phyloP scores from a whole-genome alignment of 1,284 basidiomycete genomes.

The Melampsora larici-populina region DNA sequence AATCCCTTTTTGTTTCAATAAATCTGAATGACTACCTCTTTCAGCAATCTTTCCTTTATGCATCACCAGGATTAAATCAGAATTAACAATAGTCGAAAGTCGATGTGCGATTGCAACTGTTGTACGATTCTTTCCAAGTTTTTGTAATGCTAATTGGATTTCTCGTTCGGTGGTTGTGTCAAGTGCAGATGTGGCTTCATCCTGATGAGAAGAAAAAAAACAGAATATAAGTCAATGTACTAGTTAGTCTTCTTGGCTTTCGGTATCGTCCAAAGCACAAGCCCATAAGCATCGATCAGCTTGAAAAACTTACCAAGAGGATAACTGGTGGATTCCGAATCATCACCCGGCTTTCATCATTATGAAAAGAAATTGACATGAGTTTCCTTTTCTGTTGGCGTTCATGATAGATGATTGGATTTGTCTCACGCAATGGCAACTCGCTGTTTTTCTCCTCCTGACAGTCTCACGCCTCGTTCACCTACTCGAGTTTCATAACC shows the following conservation, averaged over 20 bases:
- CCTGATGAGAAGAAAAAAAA: constrained; percentile 41
- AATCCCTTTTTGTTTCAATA: constrained; percentile 65
- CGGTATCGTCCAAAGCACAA: no score
- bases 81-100: constrained; percentile 71
- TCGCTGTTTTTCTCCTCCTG: constrained; percentile 53
- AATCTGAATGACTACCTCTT: constrained; percentile 64
- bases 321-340: constrained; percentile 80
- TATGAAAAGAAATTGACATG: constrained; percentile 70
- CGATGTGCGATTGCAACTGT: constrained; percentile 75
- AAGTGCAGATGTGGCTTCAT: constrained; percentile 62
- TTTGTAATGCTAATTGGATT: constrained; percentile 75
- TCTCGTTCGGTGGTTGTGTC: constrained; percentile 79
- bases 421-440: constrained; percentile 19
- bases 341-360: constrained; percentile 61
- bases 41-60: constrained; percentile 66
- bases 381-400: constrained; percentile 70
- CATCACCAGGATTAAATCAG: constrained; percentile 71
- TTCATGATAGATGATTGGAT: constrained; percentile 51
- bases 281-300: neutral
- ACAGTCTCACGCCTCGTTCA: constrained; percentile 73
- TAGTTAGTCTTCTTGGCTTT: no score
- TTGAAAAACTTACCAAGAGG: constrained; percentile 59
- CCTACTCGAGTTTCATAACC: constrained; percentile 71
- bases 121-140: constrained; percentile 65
- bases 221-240: constrained; percentile 54